These are phyloP conservation scores for Trichoderma sp. DNA, from an alignment of 2,329 filamentous ascomycete genomes.

Conservation along the genomic window DNA sequence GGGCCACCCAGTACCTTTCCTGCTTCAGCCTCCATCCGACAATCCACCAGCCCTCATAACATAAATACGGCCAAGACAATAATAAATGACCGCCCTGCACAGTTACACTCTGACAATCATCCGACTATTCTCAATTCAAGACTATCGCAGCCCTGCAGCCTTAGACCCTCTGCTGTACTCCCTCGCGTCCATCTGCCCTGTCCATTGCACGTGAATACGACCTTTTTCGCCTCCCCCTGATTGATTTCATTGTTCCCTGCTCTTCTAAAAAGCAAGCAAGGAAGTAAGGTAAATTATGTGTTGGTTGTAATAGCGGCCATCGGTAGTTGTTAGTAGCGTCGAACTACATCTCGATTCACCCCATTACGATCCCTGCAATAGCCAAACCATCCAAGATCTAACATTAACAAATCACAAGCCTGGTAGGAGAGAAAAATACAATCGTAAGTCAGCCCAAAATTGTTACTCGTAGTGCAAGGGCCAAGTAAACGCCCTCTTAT, in stretches of 20 bases:
- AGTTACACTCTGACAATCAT: background rate
- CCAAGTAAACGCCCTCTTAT: background rate
- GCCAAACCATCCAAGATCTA: background rate
- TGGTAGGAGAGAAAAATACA: background rate
- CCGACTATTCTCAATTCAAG: background rate
- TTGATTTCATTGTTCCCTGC: background rate
- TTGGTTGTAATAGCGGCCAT: background rate
- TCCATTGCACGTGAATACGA: conserved; percentile 7
- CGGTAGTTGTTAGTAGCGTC: background rate
- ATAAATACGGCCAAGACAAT: background rate
- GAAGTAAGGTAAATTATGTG: background rate
- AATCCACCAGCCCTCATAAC: background rate
- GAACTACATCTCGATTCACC: background rate
- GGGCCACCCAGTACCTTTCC: too few relatives aligned
- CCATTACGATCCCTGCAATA: background rate
- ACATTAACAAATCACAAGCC: background rate
- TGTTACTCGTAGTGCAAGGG: background rate
- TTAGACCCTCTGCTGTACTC: background rate
- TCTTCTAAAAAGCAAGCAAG: background rate
- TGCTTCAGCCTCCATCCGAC: too few relatives aligned
- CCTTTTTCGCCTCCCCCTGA: background rate
- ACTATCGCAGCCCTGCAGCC: background rate
- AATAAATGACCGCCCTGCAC: background rate
- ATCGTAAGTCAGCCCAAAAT: background rate
- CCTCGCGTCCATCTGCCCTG: background rate